Base-by-base conservation (phyloP, 148 eudicot genomes). In the Nepenthes gracilis region DNA sequence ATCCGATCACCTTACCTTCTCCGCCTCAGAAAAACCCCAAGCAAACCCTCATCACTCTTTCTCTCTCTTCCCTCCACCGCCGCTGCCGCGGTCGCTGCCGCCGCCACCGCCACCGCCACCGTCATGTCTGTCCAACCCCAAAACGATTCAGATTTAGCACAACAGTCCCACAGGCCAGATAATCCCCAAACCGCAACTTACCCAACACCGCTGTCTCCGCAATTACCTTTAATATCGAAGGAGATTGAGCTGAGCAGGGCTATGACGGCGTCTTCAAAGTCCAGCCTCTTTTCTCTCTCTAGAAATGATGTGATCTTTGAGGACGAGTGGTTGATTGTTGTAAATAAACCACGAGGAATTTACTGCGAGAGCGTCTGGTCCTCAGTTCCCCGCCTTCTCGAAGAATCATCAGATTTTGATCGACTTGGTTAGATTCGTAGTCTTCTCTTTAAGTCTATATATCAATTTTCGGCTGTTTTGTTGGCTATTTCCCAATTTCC, bases 121-220 rank as follows among this genome's bases (percentile, higher is more conserved):
- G 23, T 23, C 23, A 23, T 23, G 23, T 23, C 23, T 23, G 23
- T 23, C 23, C 23, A 23, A 23, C 23, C 23, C 23, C 0, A 23
- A 23, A 23, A 23, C 23, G 23, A 23, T 23, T 23, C 23, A 23
- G 23, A 23, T 23, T 23, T 23, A 23, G 48, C 48, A 11, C 53
- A 49, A 50, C 38, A 66, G 65, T 47, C 63, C 70, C 68, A 55
- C 15, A 32, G 66, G 23, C 59, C 57, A 12, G 73, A 72, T 36
- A 67, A 75, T 70, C 74, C 72, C 2, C 48, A 67, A 55, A 49
- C 33, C 37, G 33, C 33, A n/a, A 57, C 53, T 36, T 90, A 88
- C 80, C 97, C 96, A 48, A 79, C 62, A 63, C 96, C 97, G 64
- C 62, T 92, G 48, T 88, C 97, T 12, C 98, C 96, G 3, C 88